phyloP scores from a whole-genome alignment of 1,284 basidiomycete species.

The Mycocalia duriaeana region DNA sequence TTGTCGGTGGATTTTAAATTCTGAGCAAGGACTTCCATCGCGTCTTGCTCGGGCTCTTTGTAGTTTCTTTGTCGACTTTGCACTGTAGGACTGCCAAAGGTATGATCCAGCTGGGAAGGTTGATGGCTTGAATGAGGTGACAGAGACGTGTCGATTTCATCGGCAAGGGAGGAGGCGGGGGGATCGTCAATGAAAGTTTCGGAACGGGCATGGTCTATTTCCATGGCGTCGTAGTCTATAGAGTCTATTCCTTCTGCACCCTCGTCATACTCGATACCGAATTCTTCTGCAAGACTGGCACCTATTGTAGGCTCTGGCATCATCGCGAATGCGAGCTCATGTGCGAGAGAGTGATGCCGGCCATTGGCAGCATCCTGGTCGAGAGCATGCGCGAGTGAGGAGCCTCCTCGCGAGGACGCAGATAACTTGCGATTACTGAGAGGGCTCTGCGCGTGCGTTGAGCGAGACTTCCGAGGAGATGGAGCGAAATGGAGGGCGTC shows the following conservation, averaged over 20 bases:
- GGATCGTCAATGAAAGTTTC: constrained; percentile 23
- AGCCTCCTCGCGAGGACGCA: constrained; percentile 33
- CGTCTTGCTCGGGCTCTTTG: constrained; percentile 49
- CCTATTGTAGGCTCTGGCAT: constrained; percentile 76
- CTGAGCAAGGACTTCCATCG: constrained; percentile 65
- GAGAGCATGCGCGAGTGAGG: constrained; percentile 18
- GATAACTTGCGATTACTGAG: constrained; percentile 40
- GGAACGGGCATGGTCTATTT: constrained; percentile 21
- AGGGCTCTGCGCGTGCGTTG: constrained; percentile 42
- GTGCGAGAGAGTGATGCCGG: constrained; percentile 64
- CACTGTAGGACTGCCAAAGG: constrained; percentile 35
- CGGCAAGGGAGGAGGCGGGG: constrained; percentile 30
- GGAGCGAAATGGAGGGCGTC: constrained; percentile 23
- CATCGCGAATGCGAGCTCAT: constrained; percentile 76
- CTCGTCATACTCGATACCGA: constrained; percentile 82
- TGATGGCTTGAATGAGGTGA: constrained; percentile 20
- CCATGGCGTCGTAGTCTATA: constrained; percentile 29
- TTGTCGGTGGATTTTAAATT: constrained; percentile 73
- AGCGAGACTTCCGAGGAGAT: constrained; percentile 31
- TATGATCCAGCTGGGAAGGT: constrained; percentile 36
- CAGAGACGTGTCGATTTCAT: constrained; percentile 23
- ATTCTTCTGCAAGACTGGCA: constrained; percentile 75
- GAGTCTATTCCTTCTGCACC: constrained; percentile 73
- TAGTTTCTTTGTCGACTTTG: constrained; percentile 24
- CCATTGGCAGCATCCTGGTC: constrained; percentile 32